phyloP scores from a whole-genome alignment of 805 yeast species.

The Clavispora fructus region DNA sequence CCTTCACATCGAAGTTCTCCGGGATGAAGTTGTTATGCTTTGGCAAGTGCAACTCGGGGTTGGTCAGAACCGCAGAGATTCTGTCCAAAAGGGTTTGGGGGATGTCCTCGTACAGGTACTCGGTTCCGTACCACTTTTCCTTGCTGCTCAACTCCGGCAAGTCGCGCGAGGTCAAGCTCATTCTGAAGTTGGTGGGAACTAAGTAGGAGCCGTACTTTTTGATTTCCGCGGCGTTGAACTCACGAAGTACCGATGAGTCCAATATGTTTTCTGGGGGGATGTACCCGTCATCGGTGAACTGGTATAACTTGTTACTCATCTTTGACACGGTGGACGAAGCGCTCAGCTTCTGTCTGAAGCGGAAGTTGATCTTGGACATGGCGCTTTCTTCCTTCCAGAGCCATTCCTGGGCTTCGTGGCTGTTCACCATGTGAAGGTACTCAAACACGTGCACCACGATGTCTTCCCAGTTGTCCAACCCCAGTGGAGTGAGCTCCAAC shows the following conservation, averaged over 20 bases:
- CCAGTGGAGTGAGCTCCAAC: slow-evolving; percentile 71
- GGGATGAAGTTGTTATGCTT: slow-evolving; percentile 78
- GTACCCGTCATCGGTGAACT: slow-evolving; percentile 23
- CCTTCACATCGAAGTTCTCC: slow-evolving; percentile 61
- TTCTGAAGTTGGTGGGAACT: slow-evolving; percentile 55
- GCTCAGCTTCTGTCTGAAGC: slow-evolving; percentile 71
- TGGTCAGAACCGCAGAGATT: slow-evolving; percentile 24
- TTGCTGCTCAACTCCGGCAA: slow-evolving; percentile 40
- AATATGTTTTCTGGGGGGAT: slow-evolving; percentile 65
- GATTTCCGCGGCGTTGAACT: slow-evolving; percentile 54
- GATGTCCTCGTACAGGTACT: slow-evolving; percentile 50
- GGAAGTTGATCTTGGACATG: slow-evolving; percentile 64
- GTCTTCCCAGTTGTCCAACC: slow-evolving; percentile 58
- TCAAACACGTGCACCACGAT: slow-evolving; percentile 61
- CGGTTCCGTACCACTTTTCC: slow-evolving; percentile 92
- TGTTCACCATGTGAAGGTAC: slow-evolving; percentile 57
- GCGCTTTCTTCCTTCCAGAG: slow-evolving; percentile 71
- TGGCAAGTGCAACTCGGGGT: slow-evolving; percentile 52
- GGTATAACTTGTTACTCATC: slow-evolving; percentile 58
- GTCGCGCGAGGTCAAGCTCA: slow-evolving; percentile 48
- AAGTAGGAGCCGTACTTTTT: slow-evolving; percentile 45
- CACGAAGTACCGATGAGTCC: slow-evolving; percentile 50
- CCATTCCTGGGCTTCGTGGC: slow-evolving; percentile 68
- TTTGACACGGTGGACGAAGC: slow-evolving; percentile 71
- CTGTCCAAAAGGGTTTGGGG: slow-evolving; percentile 31